Evolutionary conservation across 495 filamentous ascomycete species (phyloP).

Genomic region (Acidiella bohemica): DNA sequence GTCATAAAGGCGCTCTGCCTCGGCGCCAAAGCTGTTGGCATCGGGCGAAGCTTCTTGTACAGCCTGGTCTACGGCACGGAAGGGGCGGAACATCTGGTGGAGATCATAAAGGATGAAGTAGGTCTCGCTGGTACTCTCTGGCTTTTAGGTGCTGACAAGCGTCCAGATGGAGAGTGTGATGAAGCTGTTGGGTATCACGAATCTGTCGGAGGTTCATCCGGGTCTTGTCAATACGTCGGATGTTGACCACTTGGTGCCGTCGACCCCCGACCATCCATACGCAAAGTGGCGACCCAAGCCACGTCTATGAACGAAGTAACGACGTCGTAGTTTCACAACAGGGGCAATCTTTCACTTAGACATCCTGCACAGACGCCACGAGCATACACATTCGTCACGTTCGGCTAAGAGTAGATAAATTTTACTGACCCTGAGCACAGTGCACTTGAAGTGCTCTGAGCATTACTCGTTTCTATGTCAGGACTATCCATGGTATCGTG

Average conservation of each 20-base stretch:
- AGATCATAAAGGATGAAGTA: slow-evolving; percentile 55
- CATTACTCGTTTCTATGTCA: too few species aligned
- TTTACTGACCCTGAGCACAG: too few species aligned
- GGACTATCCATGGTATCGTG: too few species aligned
- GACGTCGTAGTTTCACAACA: too few species aligned
- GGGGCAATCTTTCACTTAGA: too few species aligned
- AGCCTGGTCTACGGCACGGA: slow-evolving; percentile 17
- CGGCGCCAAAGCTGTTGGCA: slow-evolving; percentile 19
- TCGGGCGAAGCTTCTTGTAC: slow-evolving; percentile 19
- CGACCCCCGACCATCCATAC: slow-evolving; percentile 9
- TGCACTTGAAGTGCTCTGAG: too few species aligned
- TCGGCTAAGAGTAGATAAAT: too few species aligned
- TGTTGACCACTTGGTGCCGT: slow-evolving; percentile 13
- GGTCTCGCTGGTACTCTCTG: too few species aligned
- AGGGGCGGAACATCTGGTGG: slow-evolving; percentile 19
- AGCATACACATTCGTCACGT: too few species aligned
- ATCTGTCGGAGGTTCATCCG: slow-evolving; percentile 45
- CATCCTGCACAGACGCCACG: too few species aligned
- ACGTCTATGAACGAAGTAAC: too few species aligned
- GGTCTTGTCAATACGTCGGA: slow-evolving; percentile 16
- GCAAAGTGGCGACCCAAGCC: slow-evolving; percentile 14
- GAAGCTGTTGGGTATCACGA: slow-evolving; percentile 60
- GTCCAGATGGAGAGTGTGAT: slow-evolving; percentile 65
- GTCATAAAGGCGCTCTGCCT: slow-evolving; percentile 20
- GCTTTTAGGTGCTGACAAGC: too few species aligned